phyloP scores from a whole-genome alignment of 441 rosid species.

The Populus hybrid region DNA sequence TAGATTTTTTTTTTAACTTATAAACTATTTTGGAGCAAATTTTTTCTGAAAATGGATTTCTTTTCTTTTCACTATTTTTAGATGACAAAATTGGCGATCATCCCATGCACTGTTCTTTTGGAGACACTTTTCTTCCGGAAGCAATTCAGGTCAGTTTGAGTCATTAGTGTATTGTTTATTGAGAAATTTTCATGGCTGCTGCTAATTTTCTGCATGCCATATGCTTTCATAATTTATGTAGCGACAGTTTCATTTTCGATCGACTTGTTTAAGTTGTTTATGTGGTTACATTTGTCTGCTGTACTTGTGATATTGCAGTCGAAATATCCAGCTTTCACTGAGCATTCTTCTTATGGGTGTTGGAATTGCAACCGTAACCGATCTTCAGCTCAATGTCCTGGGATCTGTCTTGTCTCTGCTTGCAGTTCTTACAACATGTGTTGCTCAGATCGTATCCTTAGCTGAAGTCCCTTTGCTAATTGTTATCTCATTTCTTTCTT shows the following conservation, averaged over 20 bases:
- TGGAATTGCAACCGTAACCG: slow-evolving; percentile 98
- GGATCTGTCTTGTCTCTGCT: slow-evolving; percentile 90
- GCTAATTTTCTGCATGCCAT: neutral
- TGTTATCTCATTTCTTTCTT: neutral
- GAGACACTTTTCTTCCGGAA: slow-evolving; percentile 97
- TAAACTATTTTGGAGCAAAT: neutral
- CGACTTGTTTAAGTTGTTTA: neutral
- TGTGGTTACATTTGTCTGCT: slow-evolving; percentile 15
- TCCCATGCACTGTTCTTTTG: slow-evolving; percentile 97
- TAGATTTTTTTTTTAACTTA: neutral
- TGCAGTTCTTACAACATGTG: slow-evolving; percentile 89
- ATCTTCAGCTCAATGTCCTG: slow-evolving; percentile 91
- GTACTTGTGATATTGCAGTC: slow-evolving; percentile 49
- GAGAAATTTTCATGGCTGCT: neutral
- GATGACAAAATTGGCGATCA: slow-evolving; percentile 99
- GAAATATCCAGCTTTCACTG: slow-evolving; percentile 74
- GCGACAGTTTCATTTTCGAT: neutral
- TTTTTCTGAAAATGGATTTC: slow-evolving; percentile 12
- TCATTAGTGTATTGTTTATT: neutral
- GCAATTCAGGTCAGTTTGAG: slow-evolving; percentile 68
- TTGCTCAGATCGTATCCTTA: slow-evolving; percentile 97
- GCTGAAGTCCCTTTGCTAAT: slow-evolving; percentile 14
- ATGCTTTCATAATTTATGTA: neutral
- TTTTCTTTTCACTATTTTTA: slow-evolving; percentile 30
- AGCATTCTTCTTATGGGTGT: slow-evolving; percentile 89